These are phyloP conservation scores for Sugiyamaella castrensis DNA, from an alignment of 1,139 yeast species.

Conservation along the genomic window DNA sequence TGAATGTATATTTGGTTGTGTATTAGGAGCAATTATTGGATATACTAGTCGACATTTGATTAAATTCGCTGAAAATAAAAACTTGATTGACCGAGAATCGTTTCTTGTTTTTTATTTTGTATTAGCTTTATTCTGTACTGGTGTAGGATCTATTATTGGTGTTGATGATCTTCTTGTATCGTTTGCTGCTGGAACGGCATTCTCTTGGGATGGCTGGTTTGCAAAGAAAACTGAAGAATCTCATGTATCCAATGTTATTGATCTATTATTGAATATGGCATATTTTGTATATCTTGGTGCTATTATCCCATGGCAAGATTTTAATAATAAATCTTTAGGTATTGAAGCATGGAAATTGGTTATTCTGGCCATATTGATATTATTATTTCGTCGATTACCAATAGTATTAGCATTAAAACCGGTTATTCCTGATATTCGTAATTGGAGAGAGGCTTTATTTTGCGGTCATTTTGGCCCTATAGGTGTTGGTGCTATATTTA, in stretches of 20 bases:
- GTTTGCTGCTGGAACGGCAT: slow-evolving; percentile 94
- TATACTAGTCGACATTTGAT: slow-evolving; percentile 69
- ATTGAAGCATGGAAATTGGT: slow-evolving; percentile 81
- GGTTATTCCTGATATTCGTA: slow-evolving; percentile 83
- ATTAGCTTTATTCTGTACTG: slow-evolving; percentile 84
- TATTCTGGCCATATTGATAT: slow-evolving; percentile 73
- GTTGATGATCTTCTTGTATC: slow-evolving; percentile 90
- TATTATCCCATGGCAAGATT: slow-evolving; percentile 87
- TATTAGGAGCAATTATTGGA: slow-evolving; percentile 79
- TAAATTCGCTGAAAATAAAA: slow-evolving; percentile 69
- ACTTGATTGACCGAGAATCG: slow-evolving; percentile 87
- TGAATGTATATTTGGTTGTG: slow-evolving; percentile 82
- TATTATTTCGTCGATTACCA: slow-evolving; percentile 84
- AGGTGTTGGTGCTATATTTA: slow-evolving; percentile 96
- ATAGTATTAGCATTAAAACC: slow-evolving; percentile 78
- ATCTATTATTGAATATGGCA: slow-evolving; percentile 66
- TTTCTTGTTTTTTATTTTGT: slow-evolving; percentile 88
- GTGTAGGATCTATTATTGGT: slow-evolving; percentile 88
- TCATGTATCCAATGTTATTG: slow-evolving; percentile 90
- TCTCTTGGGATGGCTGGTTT: slow-evolving; percentile 96
- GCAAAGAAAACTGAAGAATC: slow-evolving; percentile 84
- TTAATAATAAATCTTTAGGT: slow-evolving; percentile 65
- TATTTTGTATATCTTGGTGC: slow-evolving; percentile 94
- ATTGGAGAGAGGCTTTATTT: slow-evolving; percentile 94
- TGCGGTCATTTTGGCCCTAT: slow-evolving; percentile 99